Evolutionary conservation across 495 filamentous ascomycete species (phyloP), one percentile per base, ranked within the genome.

Genomic region (Lasiosphaeria ovina): DNA sequence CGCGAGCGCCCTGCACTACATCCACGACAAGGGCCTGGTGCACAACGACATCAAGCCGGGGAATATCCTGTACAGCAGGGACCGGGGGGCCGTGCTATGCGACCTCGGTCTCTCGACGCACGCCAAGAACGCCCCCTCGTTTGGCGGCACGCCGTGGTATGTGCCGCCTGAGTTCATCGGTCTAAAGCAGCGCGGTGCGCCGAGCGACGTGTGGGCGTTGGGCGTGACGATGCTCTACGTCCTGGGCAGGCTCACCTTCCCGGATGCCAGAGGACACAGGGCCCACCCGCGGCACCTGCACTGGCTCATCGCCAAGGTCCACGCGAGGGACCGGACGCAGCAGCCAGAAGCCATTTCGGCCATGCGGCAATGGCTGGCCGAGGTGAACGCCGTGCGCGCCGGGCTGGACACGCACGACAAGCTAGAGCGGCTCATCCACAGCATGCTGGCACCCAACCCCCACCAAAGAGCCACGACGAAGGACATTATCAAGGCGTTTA

Each of bases 41-140:
- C 78, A 81, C 60, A 81, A 80, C 67, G 78, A 81, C 62, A 81
- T 82, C 69, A 80, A 81, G 58, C 78, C 78, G 16, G 77, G 76
- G 16, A 82, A 81, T 47, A 80, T 82, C 50, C 66, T 82, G n/a
- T 81, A 80, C 63, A 79, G 76, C 51, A 72, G 66, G 54, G 79
- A 80, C 35, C 75, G 79, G 2, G 79, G 79, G 2, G 79, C 77
- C 31, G 77, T 81, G 0, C 71, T 81, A 35, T 81, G 79, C 64
- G 79, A 81, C 53, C 73, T 81, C 42, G 79, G 79, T 10, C 60
- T 79, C 31, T 76, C 77, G 6, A 79, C 76, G 1, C 63, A 65
- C 38, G 72, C 69, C 16, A 66, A 58, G n/a, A 74, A 76, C 40
- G 62, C 73, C 6, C 66, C 73, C 34, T 74, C 76, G 12, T 72